phyloP scores from a whole-genome alignment of 352 stramenopile species.

The Phytophthora hybrid region DNA sequence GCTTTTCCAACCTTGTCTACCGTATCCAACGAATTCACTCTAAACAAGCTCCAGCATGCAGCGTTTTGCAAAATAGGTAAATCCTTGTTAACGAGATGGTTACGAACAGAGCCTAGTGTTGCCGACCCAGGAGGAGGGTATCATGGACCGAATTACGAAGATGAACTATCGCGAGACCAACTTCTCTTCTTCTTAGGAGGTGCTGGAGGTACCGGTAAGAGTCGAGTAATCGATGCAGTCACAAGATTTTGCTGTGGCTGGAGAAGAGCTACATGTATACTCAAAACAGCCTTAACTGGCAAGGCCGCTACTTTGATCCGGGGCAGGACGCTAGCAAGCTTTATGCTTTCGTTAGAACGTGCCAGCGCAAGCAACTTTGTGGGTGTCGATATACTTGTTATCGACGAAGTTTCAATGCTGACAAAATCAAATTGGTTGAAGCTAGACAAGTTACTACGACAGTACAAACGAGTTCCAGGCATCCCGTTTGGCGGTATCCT shows the following conservation, averaged over 20 bases:
- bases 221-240: neutral
- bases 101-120: no score
- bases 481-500: slow-evolving; percentile 14
- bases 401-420: slow-evolving; percentile 18
- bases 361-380: slow-evolving; percentile 1
- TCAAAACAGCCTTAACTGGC: slow-evolving; percentile 13
- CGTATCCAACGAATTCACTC: no score
- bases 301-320: slow-evolving; percentile 12
- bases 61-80: no score
- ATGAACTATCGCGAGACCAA: neutral
- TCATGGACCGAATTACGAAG: neutral
- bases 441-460: slow-evolving; percentile 7
- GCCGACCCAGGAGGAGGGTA: no score
- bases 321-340: slow-evolving; percentile 11
- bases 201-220: slow-evolving; percentile 1
- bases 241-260: neutral
- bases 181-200: slow-evolving; percentile 6
- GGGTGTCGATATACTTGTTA: slow-evolving; percentile 13
- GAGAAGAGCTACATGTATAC: neutral
- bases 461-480: slow-evolving; percentile 5
- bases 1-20: no score
- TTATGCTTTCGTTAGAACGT: slow-evolving; percentile 11
- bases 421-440: slow-evolving; percentile 10
- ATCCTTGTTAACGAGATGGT: no score
- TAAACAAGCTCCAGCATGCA: no score